Base-by-base conservation (phyloP, 1,284 basidiomycete species). In the Cutaneotrichosporon mucoides region DNA sequence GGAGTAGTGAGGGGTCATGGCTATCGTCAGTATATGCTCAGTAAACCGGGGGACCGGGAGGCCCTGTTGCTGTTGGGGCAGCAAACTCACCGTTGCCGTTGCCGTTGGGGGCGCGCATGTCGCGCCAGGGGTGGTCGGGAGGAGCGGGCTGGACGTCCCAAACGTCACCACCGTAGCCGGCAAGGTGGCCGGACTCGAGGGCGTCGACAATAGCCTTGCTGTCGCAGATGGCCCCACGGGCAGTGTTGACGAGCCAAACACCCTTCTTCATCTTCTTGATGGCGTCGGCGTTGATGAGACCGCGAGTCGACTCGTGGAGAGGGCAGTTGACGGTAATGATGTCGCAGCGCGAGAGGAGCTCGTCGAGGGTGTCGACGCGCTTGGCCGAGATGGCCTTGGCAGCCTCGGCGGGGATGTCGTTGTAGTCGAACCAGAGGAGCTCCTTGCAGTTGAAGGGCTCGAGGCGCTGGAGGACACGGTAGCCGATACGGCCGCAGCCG, bases 191-290 rank as follows among this genome's bases (percentile, higher is more conserved):
- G 56, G 82, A 86, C 78, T 85, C 83, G 64, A 97, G 78, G 9
- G 92, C 91, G 1, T 79, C 85, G 9, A 86, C 86, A 60, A 96
- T 86, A 49, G 86, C 91, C 64, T 90, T 83, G 65, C 86, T 86
- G 79, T 92, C 87, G 76, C 88, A 90, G 72, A 97, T 93, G 54
- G 93, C 93, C 48, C 93, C 93, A 69, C 92, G 90, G 46, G 92
- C 92, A 37, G 92, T 94, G 84, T 95, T 94, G 74, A 95, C 86
- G 67, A 94, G 84, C 88, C 89, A 93, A n/a, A 88, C 83, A 51
- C 82, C 83, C 72, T 89, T 88, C 84, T 97, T 96, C 85, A 96
- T 90, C 81, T 90, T 88, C 73, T 84, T 84, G 68, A 98, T 82
- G 53, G 90, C 85, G 44, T 93, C 89, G 45, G 84, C 83, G 81